Evolutionary conservation across 2,329 filamentous ascomycete genomes (phyloP).

Genomic region (Fusarium sp.): DNA sequence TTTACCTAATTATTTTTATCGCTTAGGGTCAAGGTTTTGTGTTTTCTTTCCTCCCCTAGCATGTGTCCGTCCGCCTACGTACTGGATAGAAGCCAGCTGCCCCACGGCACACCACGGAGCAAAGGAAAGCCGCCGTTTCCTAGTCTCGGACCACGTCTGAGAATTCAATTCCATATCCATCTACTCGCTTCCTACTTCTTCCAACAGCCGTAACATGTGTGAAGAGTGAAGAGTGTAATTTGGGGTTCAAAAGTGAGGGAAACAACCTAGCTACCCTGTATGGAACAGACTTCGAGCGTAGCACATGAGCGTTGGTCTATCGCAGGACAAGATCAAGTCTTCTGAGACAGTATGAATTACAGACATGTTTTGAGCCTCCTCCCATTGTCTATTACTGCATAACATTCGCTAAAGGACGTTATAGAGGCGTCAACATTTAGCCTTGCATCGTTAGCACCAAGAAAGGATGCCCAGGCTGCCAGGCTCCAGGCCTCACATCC

Average conservation of each 20-base stretch:
- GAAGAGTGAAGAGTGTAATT: background rate
- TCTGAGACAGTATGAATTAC: background rate
- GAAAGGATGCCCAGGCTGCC: background rate
- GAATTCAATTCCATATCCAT: no score
- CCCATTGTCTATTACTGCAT: no score
- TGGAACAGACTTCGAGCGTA: background rate
- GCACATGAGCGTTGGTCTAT: background rate
- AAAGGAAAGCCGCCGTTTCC: background rate
- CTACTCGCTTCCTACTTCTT: background rate
- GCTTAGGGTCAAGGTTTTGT: no score
- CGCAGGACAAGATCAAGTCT: background rate
- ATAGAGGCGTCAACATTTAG: background rate
- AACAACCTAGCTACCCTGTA: background rate
- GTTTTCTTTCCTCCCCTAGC: no score
- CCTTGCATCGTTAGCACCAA: background rate
- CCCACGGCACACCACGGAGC: background rate
- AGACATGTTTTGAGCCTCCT: background rate
- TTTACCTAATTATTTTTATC: no score
- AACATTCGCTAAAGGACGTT: background rate
- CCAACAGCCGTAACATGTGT: background rate
- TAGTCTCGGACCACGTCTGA: background rate
- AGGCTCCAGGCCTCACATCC: background rate
- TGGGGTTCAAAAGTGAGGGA: background rate
- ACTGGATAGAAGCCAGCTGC: no score
- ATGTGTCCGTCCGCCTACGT: background rate